Evolutionary conservation across 2,329 filamentous ascomycete genomes (phyloP).

Genomic region (Colletotrichum higginsianum): DNA sequence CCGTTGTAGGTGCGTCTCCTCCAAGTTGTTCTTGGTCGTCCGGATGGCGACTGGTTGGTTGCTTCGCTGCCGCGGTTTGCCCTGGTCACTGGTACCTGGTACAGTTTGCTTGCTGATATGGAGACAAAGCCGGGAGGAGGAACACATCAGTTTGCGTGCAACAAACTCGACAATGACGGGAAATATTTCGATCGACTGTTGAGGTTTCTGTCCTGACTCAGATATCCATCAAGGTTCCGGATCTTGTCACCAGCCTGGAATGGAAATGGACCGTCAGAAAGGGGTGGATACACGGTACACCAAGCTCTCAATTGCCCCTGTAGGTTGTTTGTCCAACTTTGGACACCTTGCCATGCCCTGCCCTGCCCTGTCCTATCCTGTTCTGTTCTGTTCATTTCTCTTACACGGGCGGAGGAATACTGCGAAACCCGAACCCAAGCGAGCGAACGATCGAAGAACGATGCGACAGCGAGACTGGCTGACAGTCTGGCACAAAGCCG

Average conservation of each 20-base stretch:
- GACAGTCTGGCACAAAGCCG: not conserved
- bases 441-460: not conserved
- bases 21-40: not conserved
- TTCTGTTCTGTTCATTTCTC: constrained; percentile 4
- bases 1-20: constrained; percentile 4
- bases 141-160: constrained; percentile 17
- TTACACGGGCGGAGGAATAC: constrained; percentile 6
- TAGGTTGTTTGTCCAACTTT: constrained; percentile 22
- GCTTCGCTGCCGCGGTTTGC: constrained; percentile 8
- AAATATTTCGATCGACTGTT: constrained; percentile 34
- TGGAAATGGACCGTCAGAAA: constrained; percentile 19
- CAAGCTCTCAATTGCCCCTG: not conserved
- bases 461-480: constrained; percentile 14
- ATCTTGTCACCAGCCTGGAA: constrained; percentile 27
- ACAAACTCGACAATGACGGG: constrained; percentile 22
- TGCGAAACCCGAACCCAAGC: not conserved
- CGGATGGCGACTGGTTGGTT: constrained; percentile 4
- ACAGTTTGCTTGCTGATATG: constrained; percentile 12
- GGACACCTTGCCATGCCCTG: not conserved
- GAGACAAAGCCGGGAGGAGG: not conserved
- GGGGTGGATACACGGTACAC: constrained; percentile 39
- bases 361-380: not conserved
- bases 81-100: not conserved
- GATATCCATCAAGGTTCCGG: constrained; percentile 39
- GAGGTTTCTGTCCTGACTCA: constrained; percentile 33